Evolutionary conservation across 2,329 filamentous ascomycete genomes (phyloP).

Genomic region (Cercospora zeae-maydis): DNA sequence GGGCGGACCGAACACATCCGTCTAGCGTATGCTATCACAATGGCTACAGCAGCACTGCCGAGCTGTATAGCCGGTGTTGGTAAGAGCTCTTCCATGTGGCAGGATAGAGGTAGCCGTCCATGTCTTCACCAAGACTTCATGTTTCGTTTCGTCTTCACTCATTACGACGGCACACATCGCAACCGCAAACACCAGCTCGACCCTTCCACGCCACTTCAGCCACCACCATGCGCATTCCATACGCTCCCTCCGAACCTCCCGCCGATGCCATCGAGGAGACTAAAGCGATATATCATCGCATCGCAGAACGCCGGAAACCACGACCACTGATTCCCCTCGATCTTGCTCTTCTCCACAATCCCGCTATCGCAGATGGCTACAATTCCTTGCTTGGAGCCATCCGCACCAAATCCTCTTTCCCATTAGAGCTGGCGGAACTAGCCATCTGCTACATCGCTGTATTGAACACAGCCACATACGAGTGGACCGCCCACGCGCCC

Average conservation of each 20-base stretch:
- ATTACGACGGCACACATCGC: neutral
- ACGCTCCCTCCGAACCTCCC: conserved; percentile 55
- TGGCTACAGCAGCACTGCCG: conserved; percentile 11
- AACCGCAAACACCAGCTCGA: neutral
- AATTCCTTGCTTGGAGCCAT: conserved; percentile 61
- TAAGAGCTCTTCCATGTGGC: conserved; percentile 20
- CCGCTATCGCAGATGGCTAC: conserved; percentile 72
- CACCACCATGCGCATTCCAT: conserved; percentile 62
- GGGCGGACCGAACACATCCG: neutral
- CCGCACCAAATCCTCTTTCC: conserved; percentile 35
- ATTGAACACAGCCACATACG: conserved; percentile 36
- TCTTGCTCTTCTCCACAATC: conserved; percentile 69
- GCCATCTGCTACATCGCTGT: conserved; percentile 39
- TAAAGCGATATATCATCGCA: conserved; percentile 57
- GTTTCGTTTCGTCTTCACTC: neutral
- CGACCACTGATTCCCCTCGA: conserved; percentile 72
- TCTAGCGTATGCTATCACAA: neutral
- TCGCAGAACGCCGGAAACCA: conserved; percentile 62
- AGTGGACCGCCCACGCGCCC: conserved; percentile 37
- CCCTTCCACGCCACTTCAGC: neutral
- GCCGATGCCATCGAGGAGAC: conserved; percentile 49
- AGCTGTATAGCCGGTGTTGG: conserved; percentile 13
- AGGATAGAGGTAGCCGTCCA: neutral
- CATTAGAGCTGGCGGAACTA: conserved; percentile 33
- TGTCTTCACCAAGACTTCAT: neutral